These are phyloP conservation scores for Mycena kentingensis DNA, from an alignment of 768 basidiomycete species.

Conservation along the genomic window DNA sequence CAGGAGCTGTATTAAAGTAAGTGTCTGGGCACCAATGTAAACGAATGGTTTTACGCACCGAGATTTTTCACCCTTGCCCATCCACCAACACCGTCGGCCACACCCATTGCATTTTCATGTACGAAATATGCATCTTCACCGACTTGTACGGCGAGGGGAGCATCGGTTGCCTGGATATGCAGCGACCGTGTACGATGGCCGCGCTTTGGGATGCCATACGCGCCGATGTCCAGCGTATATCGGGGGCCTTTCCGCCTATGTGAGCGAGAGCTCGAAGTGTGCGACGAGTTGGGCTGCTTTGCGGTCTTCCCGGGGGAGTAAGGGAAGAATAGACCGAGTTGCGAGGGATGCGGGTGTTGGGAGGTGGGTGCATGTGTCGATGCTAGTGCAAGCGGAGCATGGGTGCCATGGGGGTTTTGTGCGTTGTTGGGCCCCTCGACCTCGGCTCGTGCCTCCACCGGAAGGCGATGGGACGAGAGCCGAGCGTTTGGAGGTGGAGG, in stretches of 20 bases:
- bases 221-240: constrained; percentile 69
- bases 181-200: constrained; percentile 22
- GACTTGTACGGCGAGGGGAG: constrained; percentile 67
- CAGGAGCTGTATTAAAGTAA: constrained; percentile 18
- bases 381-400: constrained; percentile 46
- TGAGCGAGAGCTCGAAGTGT: constrained; percentile 29
- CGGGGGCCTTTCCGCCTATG: constrained; percentile 34
- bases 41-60: constrained; percentile 29
- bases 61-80: constrained; percentile 59
- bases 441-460: constrained; percentile 49
- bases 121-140: constrained; percentile 94
- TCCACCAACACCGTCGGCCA: constrained; percentile 94
- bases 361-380: constrained; percentile 36
- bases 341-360: constrained; percentile 5
- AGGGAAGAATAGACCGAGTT: constrained; percentile 39
- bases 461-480: constrained; percentile 44
- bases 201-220: constrained; percentile 83
- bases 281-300: constrained; percentile 30
- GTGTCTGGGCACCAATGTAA: not conserved
- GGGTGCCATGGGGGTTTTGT: constrained; percentile 34
- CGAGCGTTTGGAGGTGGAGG: constrained; percentile 36
- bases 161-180: constrained; percentile 27
- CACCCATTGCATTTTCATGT: constrained; percentile 82
- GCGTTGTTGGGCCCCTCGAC: constrained; percentile 36
- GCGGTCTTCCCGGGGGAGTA: constrained; percentile 32